Evolutionary conservation across 257 asterid species (phyloP).

Genomic region (Datura wrightii): DNA sequence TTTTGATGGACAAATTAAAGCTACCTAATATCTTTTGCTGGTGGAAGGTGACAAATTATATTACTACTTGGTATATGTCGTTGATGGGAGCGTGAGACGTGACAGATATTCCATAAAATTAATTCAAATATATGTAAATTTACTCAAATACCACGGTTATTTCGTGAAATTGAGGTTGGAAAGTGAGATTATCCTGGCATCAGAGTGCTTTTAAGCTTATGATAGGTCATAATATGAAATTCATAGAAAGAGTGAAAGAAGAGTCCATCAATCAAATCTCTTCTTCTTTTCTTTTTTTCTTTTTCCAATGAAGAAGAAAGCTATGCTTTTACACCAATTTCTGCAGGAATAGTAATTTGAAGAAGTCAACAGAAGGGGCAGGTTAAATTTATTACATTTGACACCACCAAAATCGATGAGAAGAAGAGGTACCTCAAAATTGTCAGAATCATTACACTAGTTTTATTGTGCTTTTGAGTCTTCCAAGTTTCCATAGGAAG

Average conservation of each 20-base stretch:
- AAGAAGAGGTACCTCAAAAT: neutral
- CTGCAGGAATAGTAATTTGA: neutral
- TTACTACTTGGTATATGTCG: too few relatives aligned
- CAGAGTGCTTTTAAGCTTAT: neutral
- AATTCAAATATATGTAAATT: too few relatives aligned
- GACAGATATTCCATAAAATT: too few relatives aligned
- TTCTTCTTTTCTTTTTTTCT: neutral
- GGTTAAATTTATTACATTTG: neutral
- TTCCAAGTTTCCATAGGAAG: neutral
- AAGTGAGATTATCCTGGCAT: neutral
- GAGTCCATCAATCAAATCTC: constrained; percentile 9
- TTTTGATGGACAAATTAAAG: too few relatives aligned
- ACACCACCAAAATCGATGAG: neutral
- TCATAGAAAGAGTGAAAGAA: neutral
- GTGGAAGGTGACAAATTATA: neutral
- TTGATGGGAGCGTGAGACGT: too few relatives aligned
- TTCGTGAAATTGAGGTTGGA: neutral
- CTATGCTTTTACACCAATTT: neutral
- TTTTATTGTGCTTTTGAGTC: neutral
- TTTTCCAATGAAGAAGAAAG: neutral
- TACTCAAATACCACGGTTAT: neutral
- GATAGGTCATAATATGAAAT: neutral
- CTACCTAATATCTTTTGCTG: neutral
- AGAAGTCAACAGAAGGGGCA: neutral
- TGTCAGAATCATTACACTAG: constrained; percentile 3